Evolutionary conservation across 2,329 filamentous ascomycete species (phyloP).

Genomic region (Xylaria sp.): DNA sequence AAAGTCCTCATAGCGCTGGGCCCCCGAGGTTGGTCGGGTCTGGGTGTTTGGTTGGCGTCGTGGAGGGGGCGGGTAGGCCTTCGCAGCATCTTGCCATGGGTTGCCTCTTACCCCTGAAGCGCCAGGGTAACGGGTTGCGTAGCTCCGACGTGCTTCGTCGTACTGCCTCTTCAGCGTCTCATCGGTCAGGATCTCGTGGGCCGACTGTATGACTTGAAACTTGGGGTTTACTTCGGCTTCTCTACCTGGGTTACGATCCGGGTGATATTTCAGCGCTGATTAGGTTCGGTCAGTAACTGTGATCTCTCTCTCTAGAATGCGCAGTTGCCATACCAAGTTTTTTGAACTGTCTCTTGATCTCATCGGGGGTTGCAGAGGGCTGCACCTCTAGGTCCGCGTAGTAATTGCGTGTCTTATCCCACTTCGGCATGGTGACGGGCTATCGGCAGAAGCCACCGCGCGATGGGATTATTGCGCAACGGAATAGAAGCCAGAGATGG

Average conservation of each 20-base stretch:
- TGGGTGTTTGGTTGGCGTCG: slow-evolving; percentile 34
- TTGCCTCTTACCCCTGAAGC: slow-evolving; percentile 63
- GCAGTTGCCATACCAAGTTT: slow-evolving; percentile 68
- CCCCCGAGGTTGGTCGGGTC: slow-evolving; percentile 44
- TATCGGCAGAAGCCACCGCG: slow-evolving; percentile 16
- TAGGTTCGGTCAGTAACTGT: slow-evolving; percentile 34
- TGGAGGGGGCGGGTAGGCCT: slow-evolving; percentile 58
- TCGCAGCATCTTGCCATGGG: slow-evolving; percentile 58
- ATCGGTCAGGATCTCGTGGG: slow-evolving; percentile 74
- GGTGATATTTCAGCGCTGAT: slow-evolving; percentile 81
- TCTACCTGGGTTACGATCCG: slow-evolving; percentile 84
- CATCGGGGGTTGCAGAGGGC: slow-evolving; percentile 69
- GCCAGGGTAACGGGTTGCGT: slow-evolving; percentile 47
- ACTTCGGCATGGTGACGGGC: slow-evolving; percentile 66
- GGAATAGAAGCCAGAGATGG: background rate
- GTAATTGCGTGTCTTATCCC: slow-evolving; percentile 74
- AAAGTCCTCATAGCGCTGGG: slow-evolving; percentile 49
- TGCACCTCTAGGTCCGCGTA: slow-evolving; percentile 82
- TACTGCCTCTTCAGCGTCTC: slow-evolving; percentile 58
- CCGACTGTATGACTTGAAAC: slow-evolving; percentile 86
- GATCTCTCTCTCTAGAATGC: background rate
- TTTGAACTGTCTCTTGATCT: slow-evolving; percentile 85
- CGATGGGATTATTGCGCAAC: slow-evolving; percentile 8
- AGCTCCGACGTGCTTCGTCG: slow-evolving; percentile 52
- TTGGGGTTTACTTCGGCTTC: slow-evolving; percentile 80